Base-by-base conservation (phyloP, 768 basidiomycete species). In the Russula abietina region DNA sequence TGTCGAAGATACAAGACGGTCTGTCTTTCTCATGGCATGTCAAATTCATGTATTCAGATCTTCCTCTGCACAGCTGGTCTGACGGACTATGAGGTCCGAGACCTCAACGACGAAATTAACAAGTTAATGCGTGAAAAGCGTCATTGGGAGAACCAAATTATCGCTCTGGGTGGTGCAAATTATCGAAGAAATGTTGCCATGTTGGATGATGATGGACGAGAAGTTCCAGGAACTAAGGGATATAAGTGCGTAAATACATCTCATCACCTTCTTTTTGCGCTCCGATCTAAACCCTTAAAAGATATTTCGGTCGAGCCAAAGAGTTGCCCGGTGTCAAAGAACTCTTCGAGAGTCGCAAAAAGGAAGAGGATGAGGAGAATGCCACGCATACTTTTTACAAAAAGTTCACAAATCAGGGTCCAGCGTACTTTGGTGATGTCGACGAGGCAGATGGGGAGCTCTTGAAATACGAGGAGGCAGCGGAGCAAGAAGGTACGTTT, bases 71-170 rank as follows among this genome's bases (percentile, higher is more conserved):
- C 69, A 98, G 95, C 91, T 69, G 92, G 93, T 57, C 74, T 98
- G 73, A 89, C 90, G 28, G 93, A 98, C 77, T 98, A 98, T 71
- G 94, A 98, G 77, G 86, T 95, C 52, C 86, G 96, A 32, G 96
- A 98, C 72, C 70, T 98, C 48, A 99, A 99, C 72, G 95, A 98
- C 73, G 94, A 98, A 70, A 99, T 99, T 67, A 99, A 98, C 79
- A 91, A 88, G 71, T 77, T 97, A 16, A 77, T 99, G 81, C 83
- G 96, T 38, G 96, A 99, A 76, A 98, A 98, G 73, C 76, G 89
- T 48, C 95, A 98, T 74, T 98, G 93, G 92, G 96, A 98, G 77
- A 95, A 94, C 68, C 95, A 97, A 73, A 97, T 98, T 55, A 88
- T 98, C n/a, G 87, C 87, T 7, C 78, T 98, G 1, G 95, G 95